These are phyloP conservation scores for Amanita thiersii DNA, from an alignment of 768 basidiomycete genomes.

Conservation along the genomic window DNA sequence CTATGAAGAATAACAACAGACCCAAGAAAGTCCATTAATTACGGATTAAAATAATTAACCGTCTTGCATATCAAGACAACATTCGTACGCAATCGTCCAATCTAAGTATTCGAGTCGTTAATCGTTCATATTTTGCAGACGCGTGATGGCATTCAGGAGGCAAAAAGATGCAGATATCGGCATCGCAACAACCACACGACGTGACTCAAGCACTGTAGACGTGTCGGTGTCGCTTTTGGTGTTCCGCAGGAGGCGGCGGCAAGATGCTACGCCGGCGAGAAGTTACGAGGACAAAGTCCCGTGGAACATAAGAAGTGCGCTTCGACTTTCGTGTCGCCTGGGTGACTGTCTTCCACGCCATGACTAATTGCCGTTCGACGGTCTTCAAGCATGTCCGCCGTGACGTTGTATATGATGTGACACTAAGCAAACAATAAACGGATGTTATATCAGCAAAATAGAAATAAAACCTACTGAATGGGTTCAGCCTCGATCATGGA, in stretches of 20 bases:
- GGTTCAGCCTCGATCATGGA: constrained; percentile 16
- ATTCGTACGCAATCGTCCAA: too few relatives aligned
- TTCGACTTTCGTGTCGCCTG: constrained; percentile 40
- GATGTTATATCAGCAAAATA: not conserved
- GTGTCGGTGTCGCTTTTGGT: not conserved
- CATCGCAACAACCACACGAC: too few relatives aligned
- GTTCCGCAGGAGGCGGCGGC: constrained; percentile 18
- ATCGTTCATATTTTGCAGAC: too few relatives aligned
- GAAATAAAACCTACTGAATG: constrained; percentile 6
- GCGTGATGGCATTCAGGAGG: too few relatives aligned
- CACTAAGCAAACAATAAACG: not conserved
- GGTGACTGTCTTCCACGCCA: constrained; percentile 57
- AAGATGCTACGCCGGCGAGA: constrained; percentile 45
- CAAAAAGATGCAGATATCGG: too few relatives aligned
- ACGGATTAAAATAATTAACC: too few relatives aligned
- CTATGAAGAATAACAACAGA: too few relatives aligned
- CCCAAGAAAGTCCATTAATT: too few relatives aligned
- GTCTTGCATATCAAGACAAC: too few relatives aligned
- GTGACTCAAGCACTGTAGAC: constrained; percentile 1
- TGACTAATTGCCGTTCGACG: constrained; percentile 50
- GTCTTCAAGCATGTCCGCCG: constrained; percentile 39
- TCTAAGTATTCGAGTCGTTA: too few relatives aligned
- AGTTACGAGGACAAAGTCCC: constrained; percentile 58
- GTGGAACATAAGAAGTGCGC: constrained; percentile 44
- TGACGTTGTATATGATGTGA: constrained; percentile 11